Evolutionary conservation across 257 asterid species (phyloP).

Genomic region (Nicotiana noctiflora): DNA sequence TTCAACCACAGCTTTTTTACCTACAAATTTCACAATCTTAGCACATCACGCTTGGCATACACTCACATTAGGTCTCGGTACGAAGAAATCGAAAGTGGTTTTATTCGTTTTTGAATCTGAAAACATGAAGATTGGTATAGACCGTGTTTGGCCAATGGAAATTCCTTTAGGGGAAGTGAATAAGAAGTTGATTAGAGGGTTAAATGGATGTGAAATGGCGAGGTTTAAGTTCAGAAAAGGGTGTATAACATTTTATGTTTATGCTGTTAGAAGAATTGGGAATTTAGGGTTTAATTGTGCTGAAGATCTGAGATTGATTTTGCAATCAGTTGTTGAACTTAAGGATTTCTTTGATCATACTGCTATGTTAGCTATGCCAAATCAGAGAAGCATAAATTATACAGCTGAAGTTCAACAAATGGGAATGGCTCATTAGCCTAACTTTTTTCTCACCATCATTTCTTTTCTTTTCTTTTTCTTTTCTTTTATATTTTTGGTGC

Average conservation of each 20-base stretch:
- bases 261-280: slow-evolving; percentile 72
- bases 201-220: slow-evolving; percentile 71
- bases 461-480: neutral
- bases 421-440: slow-evolving; percentile 57
- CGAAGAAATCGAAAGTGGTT: slow-evolving; percentile 77
- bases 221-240: slow-evolving; percentile 91
- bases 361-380: slow-evolving; percentile 96
- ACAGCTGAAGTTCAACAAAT: slow-evolving; percentile 32
- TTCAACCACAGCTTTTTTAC: slow-evolving; percentile 74
- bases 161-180: slow-evolving; percentile 93
- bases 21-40: slow-evolving; percentile 91
- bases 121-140: slow-evolving; percentile 45
- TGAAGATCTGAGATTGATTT: slow-evolving; percentile 60
- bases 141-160: slow-evolving; percentile 73
- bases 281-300: slow-evolving; percentile 50
- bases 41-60: slow-evolving; percentile 99
- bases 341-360: slow-evolving; percentile 96
- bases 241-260: slow-evolving; percentile 78
- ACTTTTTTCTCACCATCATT: neutral
- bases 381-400: slow-evolving; percentile 65
- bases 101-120: slow-evolving; percentile 85
- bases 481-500: neutral
- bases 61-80: slow-evolving; percentile 81
- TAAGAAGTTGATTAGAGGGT: slow-evolving; percentile 62
- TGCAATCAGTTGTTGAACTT: slow-evolving; percentile 71